Evolutionary conservation across 2,329 filamentous ascomycete species (phyloP).

Genomic region (Sporothrix brasiliensis): DNA sequence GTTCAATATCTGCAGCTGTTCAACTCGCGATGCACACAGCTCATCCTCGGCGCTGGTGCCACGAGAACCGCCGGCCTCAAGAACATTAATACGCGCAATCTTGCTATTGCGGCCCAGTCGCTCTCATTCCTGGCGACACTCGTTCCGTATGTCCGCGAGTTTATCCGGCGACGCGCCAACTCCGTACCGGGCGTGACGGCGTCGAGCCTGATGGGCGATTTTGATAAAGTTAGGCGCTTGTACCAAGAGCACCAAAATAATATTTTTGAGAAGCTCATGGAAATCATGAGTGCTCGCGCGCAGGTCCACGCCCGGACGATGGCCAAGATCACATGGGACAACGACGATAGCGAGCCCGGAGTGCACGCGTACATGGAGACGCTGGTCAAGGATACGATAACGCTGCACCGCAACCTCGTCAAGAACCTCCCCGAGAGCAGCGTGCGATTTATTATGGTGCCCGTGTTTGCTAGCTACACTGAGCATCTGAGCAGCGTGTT

Average conservation of each 20-base stretch:
- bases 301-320: constrained; percentile 73
- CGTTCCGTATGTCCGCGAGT: constrained; percentile 88
- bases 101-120: constrained; percentile 88
- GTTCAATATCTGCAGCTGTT: constrained; percentile 89
- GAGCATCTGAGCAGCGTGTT: constrained; percentile 77
- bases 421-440: constrained; percentile 78
- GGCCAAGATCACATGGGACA: constrained; percentile 75
- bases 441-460: constrained; percentile 80
- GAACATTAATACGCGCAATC: constrained; percentile 94
- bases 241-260: constrained; percentile 87
- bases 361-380: constrained; percentile 82
- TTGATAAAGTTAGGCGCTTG: constrained; percentile 81
- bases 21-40: constrained; percentile 93
- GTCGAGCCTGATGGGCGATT: constrained; percentile 72
- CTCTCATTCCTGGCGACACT: constrained; percentile 84
- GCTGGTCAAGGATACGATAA: constrained; percentile 81
- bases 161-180: constrained; percentile 74
- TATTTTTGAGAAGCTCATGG: constrained; percentile 89
- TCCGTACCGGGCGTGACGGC: constrained; percentile 48
- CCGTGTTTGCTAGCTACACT: constrained; percentile 80
- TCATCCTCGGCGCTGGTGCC: constrained; percentile 92
- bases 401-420: constrained; percentile 78
- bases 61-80: constrained; percentile 86
- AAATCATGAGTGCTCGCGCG: constrained; percentile 84
- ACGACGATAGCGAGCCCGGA: constrained; percentile 41